Percentiles rank a stretch among this genome's conserved stretches.
phyloP scores from a whole-genome alignment of 2,329 filamentous ascomycete genomes.

The Pseudogymnoascus pannorum region DNA sequence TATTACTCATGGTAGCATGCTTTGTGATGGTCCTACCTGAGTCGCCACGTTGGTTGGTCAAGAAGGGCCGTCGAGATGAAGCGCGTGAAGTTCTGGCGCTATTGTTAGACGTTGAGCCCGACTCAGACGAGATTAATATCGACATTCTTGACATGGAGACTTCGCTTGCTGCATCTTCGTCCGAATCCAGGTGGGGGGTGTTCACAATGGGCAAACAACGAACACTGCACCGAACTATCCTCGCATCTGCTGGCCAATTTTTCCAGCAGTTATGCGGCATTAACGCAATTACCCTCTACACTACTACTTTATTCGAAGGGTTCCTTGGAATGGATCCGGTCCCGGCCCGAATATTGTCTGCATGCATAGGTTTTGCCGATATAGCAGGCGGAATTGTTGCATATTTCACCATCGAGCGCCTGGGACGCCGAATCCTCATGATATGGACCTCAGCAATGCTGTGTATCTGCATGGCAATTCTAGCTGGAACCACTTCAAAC shows the following conservation, averaged over 20 bases:
- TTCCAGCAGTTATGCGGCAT: constrained; percentile 43
- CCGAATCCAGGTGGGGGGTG: neutral
- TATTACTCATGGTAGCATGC: constrained; percentile 44
- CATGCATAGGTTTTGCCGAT: constrained; percentile 45
- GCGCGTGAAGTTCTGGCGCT: constrained; percentile 1
- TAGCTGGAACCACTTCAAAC: constrained; percentile 43
- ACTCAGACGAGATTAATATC: constrained; percentile 10
- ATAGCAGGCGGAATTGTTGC: constrained; percentile 37
- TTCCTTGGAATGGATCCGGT: constrained; percentile 4
- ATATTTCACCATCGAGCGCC: constrained; percentile 11
- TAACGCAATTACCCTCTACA: constrained; percentile 22
- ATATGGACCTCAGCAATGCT: constrained; percentile 22
- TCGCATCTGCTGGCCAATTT: neutral
- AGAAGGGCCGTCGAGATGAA: constrained; percentile 5
- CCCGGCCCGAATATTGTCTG: neutral
- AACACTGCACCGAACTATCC: neutral
- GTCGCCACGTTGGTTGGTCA: constrained; percentile 11
- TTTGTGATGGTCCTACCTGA: constrained; percentile 6
- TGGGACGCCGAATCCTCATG: constrained; percentile 9
- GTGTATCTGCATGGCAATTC: constrained; percentile 56
- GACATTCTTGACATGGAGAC: neutral
- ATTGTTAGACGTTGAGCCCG: neutral
- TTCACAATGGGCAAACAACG: neutral
- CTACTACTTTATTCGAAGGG: constrained; percentile 1
- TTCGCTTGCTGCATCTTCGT: neutral